phyloP scores from a whole-genome alignment of 768 basidiomycete genomes.

The Mycena kentingensis region DNA sequence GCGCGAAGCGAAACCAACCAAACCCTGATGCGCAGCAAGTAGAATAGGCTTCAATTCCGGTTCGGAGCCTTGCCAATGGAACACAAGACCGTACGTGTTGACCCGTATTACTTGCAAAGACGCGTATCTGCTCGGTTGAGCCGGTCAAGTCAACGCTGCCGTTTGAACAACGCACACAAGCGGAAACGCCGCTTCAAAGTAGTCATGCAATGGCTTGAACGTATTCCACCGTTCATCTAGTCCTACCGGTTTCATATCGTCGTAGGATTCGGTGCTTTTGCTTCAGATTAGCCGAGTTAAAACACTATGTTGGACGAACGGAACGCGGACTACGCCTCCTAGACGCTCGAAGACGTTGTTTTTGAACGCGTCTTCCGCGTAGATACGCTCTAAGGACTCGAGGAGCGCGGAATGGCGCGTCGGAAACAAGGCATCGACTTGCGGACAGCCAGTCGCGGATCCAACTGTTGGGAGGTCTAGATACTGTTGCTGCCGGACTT shows the following conservation, averaged over 20 bases:
- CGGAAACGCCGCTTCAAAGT: slow-evolving; percentile 50
- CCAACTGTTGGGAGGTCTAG: background rate
- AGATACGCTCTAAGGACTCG: background rate
- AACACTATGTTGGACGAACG: slow-evolving; percentile 19
- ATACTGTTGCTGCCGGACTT: no score
- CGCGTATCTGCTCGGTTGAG: slow-evolving; percentile 40
- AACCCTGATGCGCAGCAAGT: slow-evolving; percentile 53
- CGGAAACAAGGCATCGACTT: slow-evolving; percentile 3
- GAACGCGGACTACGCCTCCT: slow-evolving; percentile 33
- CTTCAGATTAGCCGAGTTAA: no score
- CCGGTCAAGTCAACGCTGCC: background rate
- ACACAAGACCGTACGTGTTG: slow-evolving; percentile 60
- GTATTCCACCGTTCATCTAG: slow-evolving; percentile 46
- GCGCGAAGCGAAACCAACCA: background rate
- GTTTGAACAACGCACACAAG: slow-evolving; percentile 41
- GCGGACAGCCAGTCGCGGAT: slow-evolving; percentile 5
- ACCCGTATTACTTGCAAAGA: slow-evolving; percentile 54
- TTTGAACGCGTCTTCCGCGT: slow-evolving; percentile 27
- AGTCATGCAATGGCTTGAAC: slow-evolving; percentile 37
- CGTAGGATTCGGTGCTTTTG: slow-evolving; percentile 55
- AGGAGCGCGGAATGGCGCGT: background rate
- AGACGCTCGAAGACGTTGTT: slow-evolving; percentile 32
- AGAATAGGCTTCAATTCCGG: slow-evolving; percentile 53
- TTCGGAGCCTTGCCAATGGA: slow-evolving; percentile 61
- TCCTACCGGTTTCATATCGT: slow-evolving; percentile 47